Percentiles rank a stretch among this genome's conserved stretches.
Evolutionary conservation across 2,329 filamentous ascomycete genomes (phyloP).

Genomic region (Ilyonectria mors-panacis): DNA sequence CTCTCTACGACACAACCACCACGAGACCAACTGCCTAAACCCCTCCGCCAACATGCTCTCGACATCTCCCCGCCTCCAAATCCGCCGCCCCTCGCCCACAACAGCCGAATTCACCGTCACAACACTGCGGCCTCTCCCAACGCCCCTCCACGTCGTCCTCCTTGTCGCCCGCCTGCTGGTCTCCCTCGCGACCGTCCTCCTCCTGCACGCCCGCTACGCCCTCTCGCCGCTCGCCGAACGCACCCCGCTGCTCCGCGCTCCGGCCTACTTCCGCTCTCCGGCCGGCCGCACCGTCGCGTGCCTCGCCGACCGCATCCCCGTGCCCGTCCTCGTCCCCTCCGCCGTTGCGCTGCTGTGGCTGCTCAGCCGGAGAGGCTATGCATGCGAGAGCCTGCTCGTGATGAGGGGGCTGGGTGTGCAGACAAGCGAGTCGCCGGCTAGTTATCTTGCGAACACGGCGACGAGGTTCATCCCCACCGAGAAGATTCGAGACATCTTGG

Average conservation of each 20-base stretch:
- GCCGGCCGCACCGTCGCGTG: conserved; percentile 51
- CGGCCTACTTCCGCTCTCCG: conserved; percentile 52
- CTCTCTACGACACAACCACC: background rate
- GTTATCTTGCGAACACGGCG: conserved; percentile 69
- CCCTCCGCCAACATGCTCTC: conserved; percentile 69
- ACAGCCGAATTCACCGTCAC: conserved; percentile 95
- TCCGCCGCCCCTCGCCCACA: conserved; percentile 82
- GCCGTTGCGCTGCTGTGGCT: conserved; percentile 58
- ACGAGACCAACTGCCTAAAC: conserved; percentile 22
- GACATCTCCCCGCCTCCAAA: conserved; percentile 71
- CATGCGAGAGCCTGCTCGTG: conserved; percentile 88
- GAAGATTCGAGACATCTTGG: conserved; percentile 91
- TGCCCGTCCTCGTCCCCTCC: conserved; percentile 57
- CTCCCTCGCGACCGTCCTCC: conserved; percentile 63
- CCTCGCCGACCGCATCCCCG: conserved; percentile 54
- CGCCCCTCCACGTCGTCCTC: conserved; percentile 62
- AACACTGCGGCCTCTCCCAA: conserved; percentile 73
- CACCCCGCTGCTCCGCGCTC: conserved; percentile 47
- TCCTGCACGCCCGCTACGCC: conserved; percentile 66
- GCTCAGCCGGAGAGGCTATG: conserved; percentile 63
- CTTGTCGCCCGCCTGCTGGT: conserved; percentile 58
- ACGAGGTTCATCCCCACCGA: conserved; percentile 86
- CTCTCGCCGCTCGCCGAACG: conserved; percentile 48
- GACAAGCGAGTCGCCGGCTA: conserved; percentile 76
- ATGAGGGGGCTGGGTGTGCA: conserved; percentile 93